A percentile compares a stretch with the other conserved stretches of the same genome.
These are phyloP conservation scores for Naganishia vaughanmartiniae DNA, from an alignment of 768 basidiomycete species.

Conservation along the genomic window DNA sequence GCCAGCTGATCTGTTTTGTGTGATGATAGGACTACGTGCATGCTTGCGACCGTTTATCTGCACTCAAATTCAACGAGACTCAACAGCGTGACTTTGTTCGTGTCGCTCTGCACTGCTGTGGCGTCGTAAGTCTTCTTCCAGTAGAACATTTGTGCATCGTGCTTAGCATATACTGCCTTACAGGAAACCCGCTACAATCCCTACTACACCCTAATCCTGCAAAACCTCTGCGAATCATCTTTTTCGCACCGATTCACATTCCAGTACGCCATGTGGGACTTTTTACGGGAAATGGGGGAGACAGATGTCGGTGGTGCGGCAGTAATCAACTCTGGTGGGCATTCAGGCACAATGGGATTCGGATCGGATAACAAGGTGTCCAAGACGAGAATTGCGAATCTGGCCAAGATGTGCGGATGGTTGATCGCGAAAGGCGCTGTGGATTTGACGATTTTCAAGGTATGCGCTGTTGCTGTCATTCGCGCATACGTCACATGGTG, in stretches of 20 bases:
- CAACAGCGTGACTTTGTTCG: slow-evolving; percentile 95
- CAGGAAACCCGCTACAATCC: slow-evolving; percentile 93
- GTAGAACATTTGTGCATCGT: neutral
- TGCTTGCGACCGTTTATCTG: slow-evolving; percentile 82
- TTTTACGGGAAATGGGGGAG: slow-evolving; percentile 86
- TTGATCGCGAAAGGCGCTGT: slow-evolving; percentile 83
- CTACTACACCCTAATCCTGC: slow-evolving; percentile 85
- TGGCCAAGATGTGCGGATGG: slow-evolving; percentile 86
- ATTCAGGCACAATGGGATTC: slow-evolving; percentile 39
- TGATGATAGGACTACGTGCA: slow-evolving; percentile 82
- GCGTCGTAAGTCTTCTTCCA: slow-evolving; percentile 37
- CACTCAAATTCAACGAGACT: slow-evolving; percentile 76
- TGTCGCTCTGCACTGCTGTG: slow-evolving; percentile 83
- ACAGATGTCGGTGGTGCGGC: slow-evolving; percentile 70
- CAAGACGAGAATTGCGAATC: slow-evolving; percentile 60
- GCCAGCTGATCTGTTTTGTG: slow-evolving; percentile 2
- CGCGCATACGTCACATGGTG: neutral
- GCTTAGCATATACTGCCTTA: neutral
- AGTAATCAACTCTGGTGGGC: slow-evolving; percentile 54
- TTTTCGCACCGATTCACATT: slow-evolving; percentile 87
- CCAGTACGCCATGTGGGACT: slow-evolving; percentile 96
- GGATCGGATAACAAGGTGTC: slow-evolving; percentile 53
- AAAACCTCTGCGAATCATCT: slow-evolving; percentile 72
- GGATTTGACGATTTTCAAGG: slow-evolving; percentile 77
- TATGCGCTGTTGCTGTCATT: slow-evolving; percentile 46